These are phyloP conservation scores for Mycocentrospora acerina DNA, from an alignment of 2,329 filamentous ascomycete genomes.

Conservation along the genomic window DNA sequence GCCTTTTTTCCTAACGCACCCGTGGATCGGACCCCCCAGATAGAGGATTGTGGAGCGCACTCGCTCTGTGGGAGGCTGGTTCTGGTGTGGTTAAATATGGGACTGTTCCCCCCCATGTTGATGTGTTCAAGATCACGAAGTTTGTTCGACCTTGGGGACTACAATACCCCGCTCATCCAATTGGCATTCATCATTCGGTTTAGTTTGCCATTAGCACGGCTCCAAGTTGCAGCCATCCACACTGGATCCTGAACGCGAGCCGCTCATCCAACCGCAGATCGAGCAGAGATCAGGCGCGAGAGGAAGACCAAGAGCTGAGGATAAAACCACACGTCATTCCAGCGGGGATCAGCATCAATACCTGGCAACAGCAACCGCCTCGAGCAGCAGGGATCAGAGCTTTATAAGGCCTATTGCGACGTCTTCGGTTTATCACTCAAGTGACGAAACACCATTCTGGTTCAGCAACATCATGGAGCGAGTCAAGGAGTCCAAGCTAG, in stretches of 20 bases:
- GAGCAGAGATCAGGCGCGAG: conserved; percentile 13
- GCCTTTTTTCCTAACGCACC: conserved; percentile 3
- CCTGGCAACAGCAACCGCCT: no score
- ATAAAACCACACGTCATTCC: conserved; percentile 32
- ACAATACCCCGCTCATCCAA: neutral
- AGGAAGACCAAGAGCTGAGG: no score
- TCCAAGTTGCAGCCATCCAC: conserved; percentile 5
- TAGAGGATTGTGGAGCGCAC: conserved; percentile 4
- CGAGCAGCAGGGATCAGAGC: conserved; percentile 18
- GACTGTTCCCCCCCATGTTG: neutral
- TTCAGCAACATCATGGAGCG: conserved; percentile 43
- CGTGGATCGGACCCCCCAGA: conserved; percentile 9
- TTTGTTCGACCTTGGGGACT: conserved; percentile 1
- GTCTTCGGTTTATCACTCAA: conserved; percentile 15
- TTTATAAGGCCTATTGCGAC: conserved; percentile 25
- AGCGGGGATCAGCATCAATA: conserved; percentile 27
- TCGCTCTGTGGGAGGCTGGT: conserved; percentile 1
- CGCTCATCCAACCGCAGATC: conserved; percentile 22
- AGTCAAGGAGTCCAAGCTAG: conserved; percentile 40
- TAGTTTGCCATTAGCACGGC: no score
- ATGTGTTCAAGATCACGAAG: conserved; percentile 13
- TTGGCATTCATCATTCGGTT: neutral
- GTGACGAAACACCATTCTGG: conserved; percentile 13
- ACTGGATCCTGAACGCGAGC: conserved; percentile 26
- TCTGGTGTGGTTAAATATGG: neutral